Conservation (phyloP, 169 alveolate species). For the Sarcocystis neurona region DNA sequence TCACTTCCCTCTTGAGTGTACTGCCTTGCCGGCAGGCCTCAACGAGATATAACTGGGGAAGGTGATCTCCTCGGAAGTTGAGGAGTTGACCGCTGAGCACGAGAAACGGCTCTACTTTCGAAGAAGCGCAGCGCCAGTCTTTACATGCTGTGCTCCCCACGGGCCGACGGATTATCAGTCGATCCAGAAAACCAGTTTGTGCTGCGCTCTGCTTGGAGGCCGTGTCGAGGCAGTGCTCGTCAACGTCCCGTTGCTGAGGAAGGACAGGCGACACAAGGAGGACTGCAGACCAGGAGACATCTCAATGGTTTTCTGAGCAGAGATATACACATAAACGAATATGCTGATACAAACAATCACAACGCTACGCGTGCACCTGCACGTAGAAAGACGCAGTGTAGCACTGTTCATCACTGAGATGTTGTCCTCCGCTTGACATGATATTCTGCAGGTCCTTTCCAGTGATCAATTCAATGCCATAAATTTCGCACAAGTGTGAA, state of each 20-base stretch:
- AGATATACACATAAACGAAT: neutral
- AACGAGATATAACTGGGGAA: neutral
- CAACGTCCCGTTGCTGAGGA: neutral
- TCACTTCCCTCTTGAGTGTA: too few species aligned
- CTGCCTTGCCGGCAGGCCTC: too few species aligned
- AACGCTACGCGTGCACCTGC: neutral
- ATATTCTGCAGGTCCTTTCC: too few species aligned
- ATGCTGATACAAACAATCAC: neutral
- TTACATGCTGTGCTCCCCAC: too few species aligned
- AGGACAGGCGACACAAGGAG: neutral
- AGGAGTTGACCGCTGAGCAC: neutral
- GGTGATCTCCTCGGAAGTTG: neutral
- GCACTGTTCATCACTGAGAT: too few species aligned
- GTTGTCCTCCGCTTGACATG: too few species aligned
- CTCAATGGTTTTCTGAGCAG: neutral
- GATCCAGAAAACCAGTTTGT: constrained; percentile 14
- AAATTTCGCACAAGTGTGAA: too few species aligned
- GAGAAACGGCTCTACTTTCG: neutral
- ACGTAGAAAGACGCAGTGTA: too few species aligned
- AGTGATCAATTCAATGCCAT: too few species aligned
- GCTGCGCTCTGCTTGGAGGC: neutral
- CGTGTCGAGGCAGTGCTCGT: neutral
- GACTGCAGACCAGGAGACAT: too few species aligned
- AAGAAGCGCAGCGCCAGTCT: too few species aligned
- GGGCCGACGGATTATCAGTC: neutral